Conservation (phyloP, 768 basidiomycete species). For the Tricholomella constricta region DNA sequence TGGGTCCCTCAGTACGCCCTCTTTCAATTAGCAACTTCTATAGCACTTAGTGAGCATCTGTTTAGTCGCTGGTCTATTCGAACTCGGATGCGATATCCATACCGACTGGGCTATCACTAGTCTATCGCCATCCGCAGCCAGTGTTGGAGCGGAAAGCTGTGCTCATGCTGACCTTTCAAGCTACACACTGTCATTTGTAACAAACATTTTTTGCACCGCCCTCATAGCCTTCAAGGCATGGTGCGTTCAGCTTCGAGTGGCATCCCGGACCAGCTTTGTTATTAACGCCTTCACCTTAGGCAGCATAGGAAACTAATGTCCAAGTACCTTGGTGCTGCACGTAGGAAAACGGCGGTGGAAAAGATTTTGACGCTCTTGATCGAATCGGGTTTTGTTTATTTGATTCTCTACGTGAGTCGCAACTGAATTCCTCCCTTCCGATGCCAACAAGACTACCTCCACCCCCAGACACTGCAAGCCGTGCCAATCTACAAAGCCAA, state of each 20-base stretch:
- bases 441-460: background rate
- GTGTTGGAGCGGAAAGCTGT: conserved; percentile 25
- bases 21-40: background rate
- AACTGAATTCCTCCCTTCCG: background rate
- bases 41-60: background rate
- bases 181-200: conserved; percentile 30
- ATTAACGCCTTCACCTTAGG: conserved; percentile 12
- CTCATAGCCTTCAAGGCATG: conserved; percentile 31
- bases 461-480: conserved; percentile 28
- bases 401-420: conserved; percentile 29
- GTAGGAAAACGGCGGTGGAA: conserved; percentile 27
- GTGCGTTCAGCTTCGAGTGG: conserved; percentile 7
- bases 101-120: conserved; percentile 26
- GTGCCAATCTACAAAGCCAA: conserved; percentile 30
- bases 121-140: conserved; percentile 24
- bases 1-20: conserved; percentile 25
- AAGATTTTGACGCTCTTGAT: conserved; percentile 28
- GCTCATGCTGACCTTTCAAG: conserved; percentile 30
- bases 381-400: conserved; percentile 30
- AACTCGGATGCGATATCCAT: conserved; percentile 30
- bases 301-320: conserved; percentile 26
- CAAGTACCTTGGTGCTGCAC: conserved; percentile 24
- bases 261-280: too few relatives aligned
- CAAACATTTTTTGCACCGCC: conserved; percentile 30
- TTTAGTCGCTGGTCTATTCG: conserved; percentile 29